Base-by-base conservation (phyloP, 2,329 filamentous ascomycete genomes). In the Mycocentrospora acerina region DNA sequence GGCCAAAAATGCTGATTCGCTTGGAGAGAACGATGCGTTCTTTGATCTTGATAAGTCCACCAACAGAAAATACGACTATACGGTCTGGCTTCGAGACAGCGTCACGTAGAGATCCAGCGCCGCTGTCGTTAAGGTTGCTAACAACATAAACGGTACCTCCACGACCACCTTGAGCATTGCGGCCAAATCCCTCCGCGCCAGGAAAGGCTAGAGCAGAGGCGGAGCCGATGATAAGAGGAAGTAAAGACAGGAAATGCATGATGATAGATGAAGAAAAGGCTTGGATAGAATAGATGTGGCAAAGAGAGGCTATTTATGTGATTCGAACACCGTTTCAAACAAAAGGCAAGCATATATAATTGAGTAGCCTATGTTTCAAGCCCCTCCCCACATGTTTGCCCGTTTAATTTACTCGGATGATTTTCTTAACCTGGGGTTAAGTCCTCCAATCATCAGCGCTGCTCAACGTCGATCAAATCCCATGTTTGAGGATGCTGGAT, bases 161-260 rank as follows among this genome's bases (percentile, higher is more conserved):
- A 27, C 72, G 67, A 7, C 74, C 74, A 18, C 75, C 73, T 5
- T 69, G 61, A 3, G 74, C 72, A 30, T 72, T 62, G 32, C 67
- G 66, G 10, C 74, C 74, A 44, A 77, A 75, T 9, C 74, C 73
- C 59, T 76, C 73, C 8, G 74, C 75, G 14, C 74, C 73, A 3
- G 73, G 73, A 48, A 77, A 78, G 26, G 74, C 74, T 9, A 66
- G 45, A 6, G 49, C 51, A 13, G 52, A 52, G 14, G 39, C 46
- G 12, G 51, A 45, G 22, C 46, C 42, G 26, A 37, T 32, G 18
- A 58, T 34, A 12, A 58, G 39, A n/a, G 53, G 44, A 25, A 56
- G 29, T n/a, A 43, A 34, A 16, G 40, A 30, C 10, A 47, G 29
- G 9, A 51, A 29, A 24, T 48, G 44, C 55, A 58, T 58, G 12